Evolutionary conservation across 108 stramenopile genomes (phyloP), one percentile per base, ranked within the genome.

Genomic region (Mediolabrus comicus): DNA sequence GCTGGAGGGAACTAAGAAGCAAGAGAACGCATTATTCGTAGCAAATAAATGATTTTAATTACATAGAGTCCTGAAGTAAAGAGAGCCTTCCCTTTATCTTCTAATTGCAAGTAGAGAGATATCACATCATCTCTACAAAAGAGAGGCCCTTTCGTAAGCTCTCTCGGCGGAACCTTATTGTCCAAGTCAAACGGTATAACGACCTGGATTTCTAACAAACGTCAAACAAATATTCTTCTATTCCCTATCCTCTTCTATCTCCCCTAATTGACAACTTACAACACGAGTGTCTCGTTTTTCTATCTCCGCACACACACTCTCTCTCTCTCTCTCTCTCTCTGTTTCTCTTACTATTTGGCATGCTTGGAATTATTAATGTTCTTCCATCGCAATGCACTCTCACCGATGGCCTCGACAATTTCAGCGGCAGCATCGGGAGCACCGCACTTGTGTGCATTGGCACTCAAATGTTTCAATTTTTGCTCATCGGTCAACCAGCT

Each of bases 371-470:
- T 61, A 71, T 71, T 62, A 31, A 62, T 71, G 28, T 71, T 62
- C 28, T 76, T 76, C 75, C 75, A 76, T 64, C 75, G 28, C 55
- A 90, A 54, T 2, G 92, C 87, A 51, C 77, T 83, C 52, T 91
- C 80, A 49, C 92, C 92, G 60, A 94, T 94, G 10, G 82, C 77
- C 54, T 82, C 59, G 5, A 83, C 92, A 77, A 94, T 94, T 55
- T 94, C 89, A 13, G 83, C 69, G 5, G 92, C 92, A 8, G 92
- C 92, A 82, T 86, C 62, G 9, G 92, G 92, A 14, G 72, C 82
- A 38, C 92, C 92, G 13, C 70, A 59, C 34, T 67, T 63, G 55
- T 87, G 82, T 30, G 92, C 87, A 62, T 83, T 84, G 16, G 74
- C 67, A 16, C 84, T 82, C 87, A 94, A 65, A 58, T 65, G 53